Conservation (phyloP, 805 yeast genomes). For the Peterozyma xylosa region DNA sequence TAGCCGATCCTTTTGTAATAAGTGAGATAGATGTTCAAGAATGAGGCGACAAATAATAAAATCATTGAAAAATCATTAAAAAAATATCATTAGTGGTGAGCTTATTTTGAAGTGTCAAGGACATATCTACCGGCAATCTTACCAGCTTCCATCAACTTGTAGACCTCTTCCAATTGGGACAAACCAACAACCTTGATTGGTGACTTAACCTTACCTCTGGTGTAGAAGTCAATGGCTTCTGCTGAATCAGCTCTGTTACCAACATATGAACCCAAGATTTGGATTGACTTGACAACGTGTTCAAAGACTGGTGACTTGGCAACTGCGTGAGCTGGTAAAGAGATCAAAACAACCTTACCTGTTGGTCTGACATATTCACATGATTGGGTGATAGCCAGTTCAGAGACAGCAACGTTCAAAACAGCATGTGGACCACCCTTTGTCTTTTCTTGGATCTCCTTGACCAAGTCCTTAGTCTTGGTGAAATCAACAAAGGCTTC, state of each 20-base stretch:
- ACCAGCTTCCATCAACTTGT: constrained; percentile 52
- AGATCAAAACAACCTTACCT: constrained; percentile 56
- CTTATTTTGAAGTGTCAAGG: constrained; percentile 39
- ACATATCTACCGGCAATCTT: constrained; percentile 60
- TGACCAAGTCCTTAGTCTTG: constrained; percentile 29
- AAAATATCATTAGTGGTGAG: neutral
- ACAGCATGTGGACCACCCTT: constrained; percentile 47
- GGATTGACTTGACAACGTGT: constrained; percentile 47
- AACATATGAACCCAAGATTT: constrained; percentile 50
- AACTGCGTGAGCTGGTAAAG: constrained; percentile 57
- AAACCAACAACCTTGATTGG: constrained; percentile 51
- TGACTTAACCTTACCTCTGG: constrained; percentile 43
- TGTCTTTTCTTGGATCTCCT: constrained; percentile 31
- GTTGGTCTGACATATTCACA: constrained; percentile 34
- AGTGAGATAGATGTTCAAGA: too few relatives aligned
- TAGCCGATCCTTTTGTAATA: too few relatives aligned
- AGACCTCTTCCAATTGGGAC: constrained; percentile 38
- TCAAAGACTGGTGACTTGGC: constrained; percentile 43
- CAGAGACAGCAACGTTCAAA: constrained; percentile 45
- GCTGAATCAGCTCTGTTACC: constrained; percentile 56
- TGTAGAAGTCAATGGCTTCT: constrained; percentile 50
- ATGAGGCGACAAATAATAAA: too few relatives aligned
- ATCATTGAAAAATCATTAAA: too few relatives aligned
- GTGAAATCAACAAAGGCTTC: constrained; percentile 40
- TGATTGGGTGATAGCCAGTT: constrained; percentile 36